Conservation (phyloP, 2,329 filamentous ascomycete genomes). For the Westerdykella aurantiaca region DNA sequence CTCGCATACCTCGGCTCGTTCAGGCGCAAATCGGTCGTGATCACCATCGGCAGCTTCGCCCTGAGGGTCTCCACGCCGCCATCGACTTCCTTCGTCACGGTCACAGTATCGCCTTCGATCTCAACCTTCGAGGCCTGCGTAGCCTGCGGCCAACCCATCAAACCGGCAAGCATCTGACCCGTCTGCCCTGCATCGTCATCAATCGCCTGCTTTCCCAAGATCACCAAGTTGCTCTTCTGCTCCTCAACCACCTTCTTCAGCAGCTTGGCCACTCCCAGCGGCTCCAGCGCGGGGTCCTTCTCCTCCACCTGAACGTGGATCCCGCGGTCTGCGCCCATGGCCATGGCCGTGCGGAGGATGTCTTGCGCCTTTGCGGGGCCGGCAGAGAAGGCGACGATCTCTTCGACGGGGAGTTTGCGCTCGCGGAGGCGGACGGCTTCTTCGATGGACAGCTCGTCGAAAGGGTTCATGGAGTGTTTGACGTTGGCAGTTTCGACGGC, state of each 20-base stretch:
- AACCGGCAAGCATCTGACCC: constrained; percentile 92
- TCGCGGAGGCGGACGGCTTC: constrained; percentile 93
- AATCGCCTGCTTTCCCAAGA: constrained; percentile 96
- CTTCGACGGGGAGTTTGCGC: constrained; percentile 67
- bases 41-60: constrained; percentile 81
- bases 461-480: constrained; percentile 98
- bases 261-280: constrained; percentile 85
- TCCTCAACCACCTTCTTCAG: constrained; percentile 71
- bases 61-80: constrained; percentile 86
- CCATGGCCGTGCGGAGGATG: constrained; percentile 91
- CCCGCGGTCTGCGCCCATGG: constrained; percentile 91
- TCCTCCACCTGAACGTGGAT: constrained; percentile 64
- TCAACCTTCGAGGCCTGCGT: constrained; percentile 85
- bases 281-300: constrained; percentile 68
- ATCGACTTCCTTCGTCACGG: constrained; percentile 87
- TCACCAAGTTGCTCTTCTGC: constrained; percentile 84
- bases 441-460: constrained; percentile 97
- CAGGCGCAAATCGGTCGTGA: constrained; percentile 89
- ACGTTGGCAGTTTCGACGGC: constrained; percentile 87
- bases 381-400: constrained; percentile 84
- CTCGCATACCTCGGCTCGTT: constrained; percentile 95
- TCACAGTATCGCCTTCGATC: constrained; percentile 65
- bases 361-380: constrained; percentile 85
- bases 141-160: constrained; percentile 89
- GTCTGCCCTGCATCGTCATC: constrained; percentile 95